Percentiles rank a stretch among this genome's conserved stretches.
These are phyloP conservation scores for Saturnispora sanitii DNA, from an alignment of 805 yeast genomes.

Conservation along the genomic window DNA sequence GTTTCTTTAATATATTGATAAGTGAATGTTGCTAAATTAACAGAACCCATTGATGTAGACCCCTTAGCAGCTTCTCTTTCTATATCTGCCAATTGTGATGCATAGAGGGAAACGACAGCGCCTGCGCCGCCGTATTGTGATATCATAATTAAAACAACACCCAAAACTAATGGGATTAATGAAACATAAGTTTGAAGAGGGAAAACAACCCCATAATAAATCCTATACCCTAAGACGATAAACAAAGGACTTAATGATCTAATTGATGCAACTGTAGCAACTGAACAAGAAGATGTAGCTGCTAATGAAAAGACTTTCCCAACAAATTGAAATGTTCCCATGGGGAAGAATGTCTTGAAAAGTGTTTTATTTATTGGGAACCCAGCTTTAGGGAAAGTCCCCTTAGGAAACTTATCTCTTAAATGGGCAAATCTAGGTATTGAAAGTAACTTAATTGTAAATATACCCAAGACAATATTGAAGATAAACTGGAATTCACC, in stretches of 20 bases:
- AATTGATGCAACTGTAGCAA: conserved; percentile 63
- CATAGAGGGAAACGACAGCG: conserved; percentile 2
- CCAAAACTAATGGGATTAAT: conserved; percentile 40
- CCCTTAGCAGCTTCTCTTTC: neutral
- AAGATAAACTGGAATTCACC: conserved; percentile 55
- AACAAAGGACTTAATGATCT: conserved; percentile 58
- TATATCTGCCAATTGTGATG: conserved; percentile 7
- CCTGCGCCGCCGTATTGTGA: conserved; percentile 17
- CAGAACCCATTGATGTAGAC: neutral
- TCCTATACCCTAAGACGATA: conserved; percentile 46
- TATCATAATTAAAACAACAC: conserved; percentile 41
- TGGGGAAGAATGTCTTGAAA: conserved; percentile 44
- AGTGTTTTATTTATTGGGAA: conserved; percentile 28
- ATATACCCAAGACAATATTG: conserved; percentile 29
- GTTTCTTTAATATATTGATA: conserved; percentile 2
- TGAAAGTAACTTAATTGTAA: conserved; percentile 11
- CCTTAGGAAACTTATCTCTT: conserved; percentile 35
- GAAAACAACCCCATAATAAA: conserved; percentile 40
- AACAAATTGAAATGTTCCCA: conserved; percentile 55
- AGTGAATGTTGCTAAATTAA: conserved; percentile 5
- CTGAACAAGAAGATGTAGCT: conserved; percentile 56
- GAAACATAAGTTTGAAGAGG: conserved; percentile 43
- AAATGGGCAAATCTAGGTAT: conserved; percentile 9
- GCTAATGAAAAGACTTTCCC: conserved; percentile 55
- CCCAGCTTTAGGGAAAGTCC: conserved; percentile 39